Percentiles rank a stretch among this genome's conserved stretches.
Conservation (phyloP, 257 asterid species). For the Agastache rugosa region DNA sequence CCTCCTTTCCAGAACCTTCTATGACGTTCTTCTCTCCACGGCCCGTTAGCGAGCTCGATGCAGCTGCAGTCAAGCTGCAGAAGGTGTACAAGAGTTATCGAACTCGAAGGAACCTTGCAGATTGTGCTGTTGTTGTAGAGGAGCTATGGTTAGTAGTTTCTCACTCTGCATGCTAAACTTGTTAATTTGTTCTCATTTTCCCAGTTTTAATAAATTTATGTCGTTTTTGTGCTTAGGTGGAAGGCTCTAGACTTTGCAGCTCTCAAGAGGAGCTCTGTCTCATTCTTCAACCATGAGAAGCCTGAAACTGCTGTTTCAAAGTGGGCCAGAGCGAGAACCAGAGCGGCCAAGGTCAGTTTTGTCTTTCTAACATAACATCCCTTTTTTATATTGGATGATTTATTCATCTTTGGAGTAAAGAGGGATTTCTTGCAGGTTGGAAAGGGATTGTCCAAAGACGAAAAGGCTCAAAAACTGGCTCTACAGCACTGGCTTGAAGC, state of each 20-base stretch:
- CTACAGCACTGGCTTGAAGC: constrained; percentile 95
- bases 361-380: background rate
- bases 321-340: constrained; percentile 86
- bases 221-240: constrained; percentile 60
- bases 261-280: constrained; percentile 72
- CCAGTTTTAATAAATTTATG: constrained; percentile 15
- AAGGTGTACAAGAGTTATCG: constrained; percentile 86
- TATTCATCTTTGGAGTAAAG: no score
- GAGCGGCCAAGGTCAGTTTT: constrained; percentile 73
- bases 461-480: constrained; percentile 85
- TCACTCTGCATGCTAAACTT: background rate
- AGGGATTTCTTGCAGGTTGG: constrained; percentile 60
- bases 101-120: constrained; percentile 84
- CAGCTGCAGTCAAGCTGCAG: constrained; percentile 83
- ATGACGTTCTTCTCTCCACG: constrained; percentile 39
- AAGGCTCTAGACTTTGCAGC: constrained; percentile 83
- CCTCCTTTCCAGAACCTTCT: background rate
- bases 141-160: constrained; percentile 66
- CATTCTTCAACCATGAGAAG: constrained; percentile 74
- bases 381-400: background rate
- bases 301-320: constrained; percentile 82
- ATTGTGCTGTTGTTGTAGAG: constrained; percentile 91
- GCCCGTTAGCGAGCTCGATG: constrained; percentile 75
- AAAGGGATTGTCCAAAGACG: constrained; percentile 87
- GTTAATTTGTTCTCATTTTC: background rate